These are phyloP conservation scores for Auxenochlorella pyrenoidosa DNA, from an alignment of 139 green algal species.

Conservation along the genomic window DNA sequence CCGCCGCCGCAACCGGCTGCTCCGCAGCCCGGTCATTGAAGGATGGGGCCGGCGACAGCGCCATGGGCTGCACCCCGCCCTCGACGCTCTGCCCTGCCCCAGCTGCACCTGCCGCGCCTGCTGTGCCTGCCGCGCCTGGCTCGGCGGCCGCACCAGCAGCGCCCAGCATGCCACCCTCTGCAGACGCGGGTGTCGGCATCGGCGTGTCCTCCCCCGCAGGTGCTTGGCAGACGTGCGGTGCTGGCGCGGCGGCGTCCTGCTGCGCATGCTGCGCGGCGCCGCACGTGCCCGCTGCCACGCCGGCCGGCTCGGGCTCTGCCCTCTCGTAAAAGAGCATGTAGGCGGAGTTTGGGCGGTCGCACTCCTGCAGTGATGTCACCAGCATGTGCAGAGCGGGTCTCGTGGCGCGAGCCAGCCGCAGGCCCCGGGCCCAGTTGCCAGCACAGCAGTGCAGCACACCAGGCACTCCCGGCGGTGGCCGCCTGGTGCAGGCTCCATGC, in stretches of 20 bases:
- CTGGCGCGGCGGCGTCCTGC: not conserved
- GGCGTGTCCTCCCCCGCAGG: not conserved
- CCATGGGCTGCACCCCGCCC: conserved; percentile 13
- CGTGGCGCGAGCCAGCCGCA: too few relatives aligned
- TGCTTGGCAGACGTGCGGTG: not conserved
- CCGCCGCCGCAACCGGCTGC: not conserved
- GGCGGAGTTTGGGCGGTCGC: conserved; percentile 86
- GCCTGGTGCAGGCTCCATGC: too few relatives aligned
- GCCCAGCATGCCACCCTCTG: not conserved
- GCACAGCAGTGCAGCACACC: too few relatives aligned
- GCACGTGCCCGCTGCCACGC: not conserved
- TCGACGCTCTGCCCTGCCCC: not conserved
- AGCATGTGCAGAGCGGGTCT: too few relatives aligned
- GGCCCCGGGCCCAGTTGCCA: too few relatives aligned
- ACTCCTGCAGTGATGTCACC: too few relatives aligned
- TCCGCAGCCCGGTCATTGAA: too few relatives aligned
- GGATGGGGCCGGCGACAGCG: not conserved
- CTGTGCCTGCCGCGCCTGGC: not conserved
- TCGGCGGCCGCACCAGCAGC: not conserved
- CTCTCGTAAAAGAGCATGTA: conserved; percentile 98
- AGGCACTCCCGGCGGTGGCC: too few relatives aligned
- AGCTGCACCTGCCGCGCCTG: not conserved
- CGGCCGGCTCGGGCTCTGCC: conserved; percentile 6
- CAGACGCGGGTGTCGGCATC: not conserved
- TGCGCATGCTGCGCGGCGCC: not conserved